Evolutionary conservation across 176 grass and related monocot genomes (phyloP).

Genomic region (Cenchrus purpureus): DNA sequence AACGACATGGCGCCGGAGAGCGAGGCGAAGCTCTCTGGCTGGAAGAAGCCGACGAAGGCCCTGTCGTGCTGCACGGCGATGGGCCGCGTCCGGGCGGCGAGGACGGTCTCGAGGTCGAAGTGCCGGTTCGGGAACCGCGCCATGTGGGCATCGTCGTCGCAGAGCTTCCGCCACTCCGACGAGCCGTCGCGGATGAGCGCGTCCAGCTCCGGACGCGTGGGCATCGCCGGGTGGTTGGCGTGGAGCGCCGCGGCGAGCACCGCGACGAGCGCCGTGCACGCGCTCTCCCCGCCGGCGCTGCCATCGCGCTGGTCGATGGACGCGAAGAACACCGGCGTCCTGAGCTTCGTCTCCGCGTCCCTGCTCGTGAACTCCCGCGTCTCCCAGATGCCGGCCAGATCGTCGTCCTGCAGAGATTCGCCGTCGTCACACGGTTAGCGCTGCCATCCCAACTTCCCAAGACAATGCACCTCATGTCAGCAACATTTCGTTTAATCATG

Average conservation of each 20-base stretch:
- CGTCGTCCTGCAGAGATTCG: slow-evolving; percentile 41
- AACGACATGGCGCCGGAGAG: slow-evolving; percentile 85
- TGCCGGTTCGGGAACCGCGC: slow-evolving; percentile 83
- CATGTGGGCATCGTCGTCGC: slow-evolving; percentile 58
- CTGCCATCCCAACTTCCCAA: not conserved
- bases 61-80: slow-evolving; percentile 70
- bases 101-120: slow-evolving; percentile 90
- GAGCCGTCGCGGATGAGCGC: slow-evolving; percentile 86
- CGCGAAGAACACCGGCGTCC: slow-evolving; percentile 80
- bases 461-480: not conserved
- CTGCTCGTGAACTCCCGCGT: slow-evolving; percentile 72
- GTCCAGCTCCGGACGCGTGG: slow-evolving; percentile 65
- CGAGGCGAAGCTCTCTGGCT: slow-evolving; percentile 87
- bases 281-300: slow-evolving; percentile 93
- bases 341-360: slow-evolving; percentile 76
- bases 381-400: slow-evolving; percentile 61
- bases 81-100: slow-evolving; percentile 60
- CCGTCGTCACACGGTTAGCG: not conserved
- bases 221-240: slow-evolving; percentile 54
- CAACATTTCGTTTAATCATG: not conserved
- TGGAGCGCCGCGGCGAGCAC: slow-evolving; percentile 79
- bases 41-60: slow-evolving; percentile 94
- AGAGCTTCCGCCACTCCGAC: slow-evolving; percentile 82
- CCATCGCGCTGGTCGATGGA: slow-evolving; percentile 96
- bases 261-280: slow-evolving; percentile 88